Conservation (phyloP, 177 flowering plant genomes). For the Tripterygium wilfordii region DNA sequence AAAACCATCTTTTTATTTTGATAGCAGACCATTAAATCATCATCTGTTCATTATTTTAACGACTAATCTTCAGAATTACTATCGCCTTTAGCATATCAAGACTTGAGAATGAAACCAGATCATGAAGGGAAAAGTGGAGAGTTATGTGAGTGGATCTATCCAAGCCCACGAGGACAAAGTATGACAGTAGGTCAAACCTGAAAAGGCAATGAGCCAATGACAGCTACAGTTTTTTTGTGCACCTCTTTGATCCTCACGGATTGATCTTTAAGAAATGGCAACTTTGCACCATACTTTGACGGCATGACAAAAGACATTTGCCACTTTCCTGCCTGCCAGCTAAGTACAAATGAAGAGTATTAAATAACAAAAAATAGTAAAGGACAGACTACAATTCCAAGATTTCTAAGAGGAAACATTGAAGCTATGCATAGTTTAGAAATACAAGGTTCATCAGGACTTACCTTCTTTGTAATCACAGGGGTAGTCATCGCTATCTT, state of each 20-base stretch:
- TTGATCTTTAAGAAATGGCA: slow-evolving; percentile 79
- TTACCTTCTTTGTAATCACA: slow-evolving; percentile 75
- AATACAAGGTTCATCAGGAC: no score
- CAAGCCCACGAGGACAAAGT: background rate
- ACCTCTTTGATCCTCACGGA: slow-evolving; percentile 68
- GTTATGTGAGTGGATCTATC: no score
- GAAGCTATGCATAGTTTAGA: no score
- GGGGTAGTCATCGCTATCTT: slow-evolving; percentile 96
- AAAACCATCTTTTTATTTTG: no score
- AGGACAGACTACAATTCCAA: background rate
- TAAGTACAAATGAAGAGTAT: slow-evolving; percentile 9
- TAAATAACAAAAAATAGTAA: background rate
- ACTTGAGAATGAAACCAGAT: no score
- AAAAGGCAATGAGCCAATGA: slow-evolving; percentile 74
- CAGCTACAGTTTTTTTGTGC: slow-evolving; percentile 64
- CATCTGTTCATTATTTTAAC: no score
- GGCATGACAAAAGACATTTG: slow-evolving; percentile 96
- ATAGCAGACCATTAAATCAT: no score
- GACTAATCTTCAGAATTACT: no score
- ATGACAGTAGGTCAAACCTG: slow-evolving; percentile 50
- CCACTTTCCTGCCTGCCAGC: slow-evolving; percentile 60
- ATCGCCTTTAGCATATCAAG: no score
- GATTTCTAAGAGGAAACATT: background rate
- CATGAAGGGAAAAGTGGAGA: no score
- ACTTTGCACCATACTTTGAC: slow-evolving; percentile 70